Percentiles rank a stretch among this genome's conserved stretches.
phyloP scores from a whole-genome alignment of 2,329 filamentous ascomycete genomes.

The Monosporascus sp. region DNA sequence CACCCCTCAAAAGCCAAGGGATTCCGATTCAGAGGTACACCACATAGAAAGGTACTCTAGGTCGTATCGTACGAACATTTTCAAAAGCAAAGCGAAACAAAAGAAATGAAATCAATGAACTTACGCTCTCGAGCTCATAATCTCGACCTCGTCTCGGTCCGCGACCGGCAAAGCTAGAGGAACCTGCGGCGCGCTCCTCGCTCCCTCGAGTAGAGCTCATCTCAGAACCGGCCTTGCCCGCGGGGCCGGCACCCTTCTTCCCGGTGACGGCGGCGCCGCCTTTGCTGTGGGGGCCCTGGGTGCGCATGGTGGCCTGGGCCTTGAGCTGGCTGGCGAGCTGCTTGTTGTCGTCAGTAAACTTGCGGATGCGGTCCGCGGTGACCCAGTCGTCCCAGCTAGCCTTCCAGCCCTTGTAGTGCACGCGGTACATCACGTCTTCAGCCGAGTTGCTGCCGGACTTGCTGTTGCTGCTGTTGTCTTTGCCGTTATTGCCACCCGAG shows the following conservation, averaged over 20 bases:
- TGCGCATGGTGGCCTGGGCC: slow-evolving; percentile 43
- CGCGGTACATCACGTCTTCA: slow-evolving; percentile 75
- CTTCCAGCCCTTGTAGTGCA: slow-evolving; percentile 99
- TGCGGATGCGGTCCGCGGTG: slow-evolving; percentile 83
- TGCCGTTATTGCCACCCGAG: not conserved
- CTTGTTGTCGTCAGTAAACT: slow-evolving; percentile 91
- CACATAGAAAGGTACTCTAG: not conserved
- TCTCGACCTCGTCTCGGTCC: slow-evolving; percentile 72
- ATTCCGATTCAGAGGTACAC: not conserved
- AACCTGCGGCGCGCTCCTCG: slow-evolving; percentile 65
- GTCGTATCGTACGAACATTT: not conserved
- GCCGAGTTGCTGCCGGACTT: slow-evolving; percentile 58
- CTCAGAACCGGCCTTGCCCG: slow-evolving; percentile 44
- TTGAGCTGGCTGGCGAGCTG: slow-evolving; percentile 74
- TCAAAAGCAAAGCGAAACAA: slow-evolving; percentile 9
- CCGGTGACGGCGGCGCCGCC: slow-evolving; percentile 40
- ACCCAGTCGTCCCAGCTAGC: slow-evolving; percentile 99
- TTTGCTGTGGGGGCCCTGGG: slow-evolving; percentile 26
- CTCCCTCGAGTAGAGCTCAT: slow-evolving; percentile 65
- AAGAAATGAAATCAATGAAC: slow-evolving; percentile 26
- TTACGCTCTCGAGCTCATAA: slow-evolving; percentile 76
- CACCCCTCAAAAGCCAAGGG: not conserved
- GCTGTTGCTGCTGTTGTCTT: slow-evolving; percentile 37
- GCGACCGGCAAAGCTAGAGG: slow-evolving; percentile 54
- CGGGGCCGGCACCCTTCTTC: slow-evolving; percentile 45